Percentiles rank a stretch among this genome's conserved stretches.
These are phyloP conservation scores for Phytophthora cryptogea DNA, from an alignment of 352 stramenopile genomes.

Conservation along the genomic window DNA sequence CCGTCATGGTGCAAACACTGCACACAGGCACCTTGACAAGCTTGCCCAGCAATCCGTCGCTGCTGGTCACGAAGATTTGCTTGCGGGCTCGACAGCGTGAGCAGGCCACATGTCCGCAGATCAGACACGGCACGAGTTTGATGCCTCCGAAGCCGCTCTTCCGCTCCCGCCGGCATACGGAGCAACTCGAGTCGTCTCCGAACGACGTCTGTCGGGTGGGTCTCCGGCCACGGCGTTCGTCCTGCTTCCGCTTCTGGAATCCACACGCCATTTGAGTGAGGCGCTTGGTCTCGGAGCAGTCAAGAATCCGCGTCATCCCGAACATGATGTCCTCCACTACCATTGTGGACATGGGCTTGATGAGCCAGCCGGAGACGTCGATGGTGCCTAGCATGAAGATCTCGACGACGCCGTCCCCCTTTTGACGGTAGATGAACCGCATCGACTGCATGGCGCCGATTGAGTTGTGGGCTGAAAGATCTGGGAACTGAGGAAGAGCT, in stretches of 20 bases:
- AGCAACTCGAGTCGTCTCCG: slow-evolving; percentile 16
- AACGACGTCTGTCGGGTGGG: slow-evolving; percentile 24
- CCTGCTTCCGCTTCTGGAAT: slow-evolving; percentile 36
- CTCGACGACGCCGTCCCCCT: slow-evolving; percentile 43
- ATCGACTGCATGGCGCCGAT: slow-evolving; percentile 44
- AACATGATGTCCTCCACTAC: slow-evolving; percentile 45
- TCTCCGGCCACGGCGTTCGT: slow-evolving; percentile 21
- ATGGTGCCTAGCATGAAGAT: slow-evolving; percentile 55
- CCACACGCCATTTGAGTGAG: slow-evolving; percentile 50
- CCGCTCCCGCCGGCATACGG: slow-evolving; percentile 33
- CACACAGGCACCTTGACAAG: slow-evolving; percentile 45
- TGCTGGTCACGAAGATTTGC: slow-evolving; percentile 47
- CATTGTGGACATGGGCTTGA: slow-evolving; percentile 34
- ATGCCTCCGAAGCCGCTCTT: slow-evolving; percentile 44
- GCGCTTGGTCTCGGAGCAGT: slow-evolving; percentile 51
- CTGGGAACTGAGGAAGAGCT: slow-evolving; percentile 47
- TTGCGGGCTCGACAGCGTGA: slow-evolving; percentile 48
- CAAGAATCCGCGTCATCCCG: slow-evolving; percentile 36
- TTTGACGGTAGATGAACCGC: slow-evolving; percentile 52
- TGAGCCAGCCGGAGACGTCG: slow-evolving; percentile 39
- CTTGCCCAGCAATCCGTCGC: slow-evolving; percentile 41
- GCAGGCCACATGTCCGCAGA: slow-evolving; percentile 48
- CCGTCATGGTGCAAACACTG: slow-evolving; percentile 40
- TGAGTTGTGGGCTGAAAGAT: slow-evolving; percentile 44
- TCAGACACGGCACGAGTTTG: slow-evolving; percentile 52